Evolutionary conservation across 164 flowering plant genomes (phyloP).

Genomic region (Aristolochia fimbriata): DNA sequence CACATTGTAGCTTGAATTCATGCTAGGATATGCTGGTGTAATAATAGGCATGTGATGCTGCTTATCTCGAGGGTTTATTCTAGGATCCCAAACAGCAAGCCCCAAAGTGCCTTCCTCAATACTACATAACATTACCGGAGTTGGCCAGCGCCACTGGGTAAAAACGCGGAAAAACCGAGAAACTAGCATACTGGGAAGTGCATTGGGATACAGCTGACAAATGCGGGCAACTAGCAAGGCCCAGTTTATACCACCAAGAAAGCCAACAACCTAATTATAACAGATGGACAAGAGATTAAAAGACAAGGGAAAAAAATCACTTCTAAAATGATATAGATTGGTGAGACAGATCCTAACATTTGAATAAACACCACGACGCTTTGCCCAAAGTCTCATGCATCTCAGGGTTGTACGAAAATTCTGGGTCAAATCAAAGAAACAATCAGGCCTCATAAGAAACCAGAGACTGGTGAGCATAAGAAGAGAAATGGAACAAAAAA

Average conservation of each 20-base stretch:
- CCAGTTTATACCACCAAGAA: conserved; percentile 60
- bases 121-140: conserved; percentile 53
- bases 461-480: background rate
- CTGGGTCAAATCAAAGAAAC: conserved; percentile 25
- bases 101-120: conserved; percentile 75
- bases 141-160: conserved; percentile 60
- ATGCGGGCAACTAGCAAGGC: conserved; percentile 56
- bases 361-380: conserved; percentile 91
- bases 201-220: conserved; percentile 59
- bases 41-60: conserved; percentile 85
- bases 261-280: conserved; percentile 39
- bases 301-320: background rate
- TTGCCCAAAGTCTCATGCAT: conserved; percentile 92
- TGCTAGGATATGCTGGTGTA: conserved; percentile 94
- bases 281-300: background rate
- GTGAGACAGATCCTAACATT: conserved; percentile 37
- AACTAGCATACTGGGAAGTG: conserved; percentile 47
- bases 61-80: conserved; percentile 60
- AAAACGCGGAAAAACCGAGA: conserved; percentile 54
- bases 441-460: conserved; percentile 1
- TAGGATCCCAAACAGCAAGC: conserved; percentile 82
- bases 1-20: conserved; percentile 98
- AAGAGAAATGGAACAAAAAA: background rate
- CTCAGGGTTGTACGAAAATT: conserved; percentile 76
- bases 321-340: background rate